Conservation (phyloP, 2,329 filamentous ascomycete species). For the Trichoderma endophyticum region DNA sequence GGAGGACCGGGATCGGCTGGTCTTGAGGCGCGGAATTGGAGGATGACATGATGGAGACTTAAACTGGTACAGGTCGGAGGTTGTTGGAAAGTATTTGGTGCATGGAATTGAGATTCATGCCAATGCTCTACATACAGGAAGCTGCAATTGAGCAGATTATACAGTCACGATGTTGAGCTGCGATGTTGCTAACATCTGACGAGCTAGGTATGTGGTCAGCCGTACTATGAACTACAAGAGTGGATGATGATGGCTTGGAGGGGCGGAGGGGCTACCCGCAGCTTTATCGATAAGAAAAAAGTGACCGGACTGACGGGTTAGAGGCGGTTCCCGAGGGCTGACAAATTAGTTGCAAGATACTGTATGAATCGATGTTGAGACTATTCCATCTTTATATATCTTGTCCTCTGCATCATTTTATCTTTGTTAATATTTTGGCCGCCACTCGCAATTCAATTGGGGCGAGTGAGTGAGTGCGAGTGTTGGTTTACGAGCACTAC, state of each 20-base stretch:
- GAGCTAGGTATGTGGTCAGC: not conserved
- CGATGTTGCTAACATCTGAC: not conserved
- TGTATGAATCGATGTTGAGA: not conserved
- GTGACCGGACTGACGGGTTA: not conserved
- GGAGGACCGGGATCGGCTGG: slow-evolving; percentile 51
- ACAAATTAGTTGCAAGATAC: slow-evolving; percentile 13
- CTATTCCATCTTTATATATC: not conserved
- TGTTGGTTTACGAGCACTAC: not conserved
- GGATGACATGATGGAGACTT: not conserved
- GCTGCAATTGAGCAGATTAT: not conserved
- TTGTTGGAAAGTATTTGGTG: not conserved
- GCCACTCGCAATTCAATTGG: not conserved
- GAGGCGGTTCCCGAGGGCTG: not conserved
- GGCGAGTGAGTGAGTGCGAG: not conserved
- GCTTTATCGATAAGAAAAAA: slow-evolving; percentile 22
- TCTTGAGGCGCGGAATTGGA: slow-evolving; percentile 5
- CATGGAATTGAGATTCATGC: not conserved
- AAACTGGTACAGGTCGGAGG: not conserved
- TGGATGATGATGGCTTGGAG: not conserved
- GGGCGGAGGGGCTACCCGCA: not conserved
- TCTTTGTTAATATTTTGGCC: not conserved
- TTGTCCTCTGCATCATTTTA: not conserved
- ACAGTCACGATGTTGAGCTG: not conserved
- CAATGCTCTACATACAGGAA: not conserved
- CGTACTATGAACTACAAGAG: not conserved